Evolutionary conservation across 495 filamentous ascomycete genomes (phyloP), one percentile per base, ranked within the genome.

Genomic region (Xylona heveae): DNA sequence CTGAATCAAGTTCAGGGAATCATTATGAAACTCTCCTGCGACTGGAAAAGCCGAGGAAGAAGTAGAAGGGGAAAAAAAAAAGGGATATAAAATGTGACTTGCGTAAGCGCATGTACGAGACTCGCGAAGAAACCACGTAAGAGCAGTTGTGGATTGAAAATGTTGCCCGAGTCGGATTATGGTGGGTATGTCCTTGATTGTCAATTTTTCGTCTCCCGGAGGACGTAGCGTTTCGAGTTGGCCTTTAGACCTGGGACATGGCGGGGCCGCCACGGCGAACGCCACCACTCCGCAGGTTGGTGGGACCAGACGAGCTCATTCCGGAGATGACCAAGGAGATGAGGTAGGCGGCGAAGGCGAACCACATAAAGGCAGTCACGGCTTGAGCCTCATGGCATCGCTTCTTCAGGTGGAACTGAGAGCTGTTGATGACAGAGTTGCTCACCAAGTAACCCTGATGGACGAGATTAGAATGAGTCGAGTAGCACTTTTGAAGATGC

Each of bases 361-460:
- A 77, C 68, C 68, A 80, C 37, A 78, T 58, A 59, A 80, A 80
- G 0, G 74, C 72, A 21, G 50, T 58, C 3, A 62, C 54, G 4
- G 74, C 74, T 52, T 79, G 71, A 6, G 70, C 66, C 46, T 80
- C 72, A 24, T 56, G 69, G 51, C 74, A 80, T 41, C 71, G 61
- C 51, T 70, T 68, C 7, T 36, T 17, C 16, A 41, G 51, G 45
- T 73, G 48, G n/a, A n/a, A n/a, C 37, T 34, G 9, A 0, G 68
- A 59, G 43, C 71, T 68, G 40, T 68, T 64, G 37, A 64, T 71
- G 43, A 76, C 59, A 29, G 50, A 44, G 51, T 78, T 80, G 45
- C 35, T 47, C 15, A 25, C 16, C 15, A 60, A 53, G 52, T 78
- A 80, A 4, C 20, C 30, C 71, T 75, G 40, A 28, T 29, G 23